Conservation (phyloP, 345 rosid genomes). For the Syzygium aromaticum region DNA sequence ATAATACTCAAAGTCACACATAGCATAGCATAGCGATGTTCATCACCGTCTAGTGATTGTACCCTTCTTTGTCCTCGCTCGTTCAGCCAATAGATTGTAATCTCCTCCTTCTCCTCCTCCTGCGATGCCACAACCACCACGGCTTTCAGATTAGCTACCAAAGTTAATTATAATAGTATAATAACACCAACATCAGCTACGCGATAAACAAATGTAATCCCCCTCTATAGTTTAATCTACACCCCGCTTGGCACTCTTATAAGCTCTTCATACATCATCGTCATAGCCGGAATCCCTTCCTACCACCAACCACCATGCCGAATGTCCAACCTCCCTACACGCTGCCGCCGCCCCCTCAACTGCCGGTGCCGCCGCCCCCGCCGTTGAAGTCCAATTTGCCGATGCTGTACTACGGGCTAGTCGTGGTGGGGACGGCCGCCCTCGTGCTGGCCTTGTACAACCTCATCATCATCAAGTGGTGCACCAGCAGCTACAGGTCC, state of each 20-base stretch:
- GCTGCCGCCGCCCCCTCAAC: background rate
- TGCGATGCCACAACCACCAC: slow-evolving; percentile 11
- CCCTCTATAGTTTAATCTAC: background rate
- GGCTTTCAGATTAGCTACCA: slow-evolving; percentile 15
- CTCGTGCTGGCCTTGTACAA: slow-evolving; percentile 19
- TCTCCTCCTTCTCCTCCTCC: background rate
- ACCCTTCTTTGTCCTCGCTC: slow-evolving; percentile 9
- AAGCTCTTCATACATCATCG: background rate
- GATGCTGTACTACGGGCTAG: slow-evolving; percentile 41
- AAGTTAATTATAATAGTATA: background rate
- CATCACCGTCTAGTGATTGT: slow-evolving; percentile 1
- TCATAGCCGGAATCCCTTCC: background rate
- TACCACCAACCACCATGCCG: slow-evolving; percentile 5
- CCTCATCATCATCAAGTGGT: slow-evolving; percentile 26
- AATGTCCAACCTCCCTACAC: background rate
- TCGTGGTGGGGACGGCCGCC: slow-evolving; percentile 23
- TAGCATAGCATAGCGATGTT: background rate
- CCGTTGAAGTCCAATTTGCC: slow-evolving; percentile 13
- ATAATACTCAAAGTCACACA: background rate
- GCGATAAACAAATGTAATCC: background rate
- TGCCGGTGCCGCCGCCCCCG: background rate
- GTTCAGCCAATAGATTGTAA: background rate
- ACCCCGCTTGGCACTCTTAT: background rate
- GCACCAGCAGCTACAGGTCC: slow-evolving; percentile 6
- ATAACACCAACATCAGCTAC: too few relatives aligned